phyloP scores from a whole-genome alignment of 1,139 yeast species.

The Taphrina pruni region DNA sequence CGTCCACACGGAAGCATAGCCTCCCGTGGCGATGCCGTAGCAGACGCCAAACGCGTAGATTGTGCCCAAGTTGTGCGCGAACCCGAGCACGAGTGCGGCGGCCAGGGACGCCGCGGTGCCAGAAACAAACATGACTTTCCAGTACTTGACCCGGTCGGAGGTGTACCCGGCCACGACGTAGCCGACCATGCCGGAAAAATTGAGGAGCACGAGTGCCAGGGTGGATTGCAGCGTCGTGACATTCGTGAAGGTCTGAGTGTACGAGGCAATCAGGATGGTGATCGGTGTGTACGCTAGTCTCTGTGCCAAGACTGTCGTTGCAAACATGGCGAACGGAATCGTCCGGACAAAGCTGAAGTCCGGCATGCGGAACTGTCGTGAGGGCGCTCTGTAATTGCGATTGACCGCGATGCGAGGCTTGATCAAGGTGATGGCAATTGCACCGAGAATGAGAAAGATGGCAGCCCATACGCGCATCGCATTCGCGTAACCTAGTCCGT shows the following conservation, averaged over 20 bases:
- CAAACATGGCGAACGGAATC: slow-evolving; percentile 12
- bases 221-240: slow-evolving; percentile 32
- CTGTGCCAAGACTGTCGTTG: slow-evolving; percentile 23
- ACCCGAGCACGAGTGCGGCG: slow-evolving; percentile 28
- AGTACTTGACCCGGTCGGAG: slow-evolving; percentile 20
- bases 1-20: slow-evolving; percentile 29
- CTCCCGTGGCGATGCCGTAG: slow-evolving; percentile 29
- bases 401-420: slow-evolving; percentile 25
- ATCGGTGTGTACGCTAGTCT: slow-evolving; percentile 33
- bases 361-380: slow-evolving; percentile 18
- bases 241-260: slow-evolving; percentile 10
- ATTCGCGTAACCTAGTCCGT: slow-evolving; percentile 56
- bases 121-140: slow-evolving; percentile 29
- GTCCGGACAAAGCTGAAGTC: slow-evolving; percentile 19
- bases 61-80: slow-evolving; percentile 22
- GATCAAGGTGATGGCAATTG: slow-evolving; percentile 24
- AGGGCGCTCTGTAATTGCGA: slow-evolving; percentile 2
- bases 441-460: slow-evolving; percentile 17
- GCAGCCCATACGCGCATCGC: slow-evolving; percentile 36
- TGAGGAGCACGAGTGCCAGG: slow-evolving; percentile 20
- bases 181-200: slow-evolving; percentile 23
- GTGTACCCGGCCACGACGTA: slow-evolving; percentile 25
- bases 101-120: slow-evolving; percentile 21
- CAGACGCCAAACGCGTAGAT: slow-evolving; percentile 18
- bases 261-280: slow-evolving; percentile 24